These are phyloP conservation scores for Fusarium sp. DNA, from an alignment of 2,329 filamentous ascomycete species.

Conservation along the genomic window DNA sequence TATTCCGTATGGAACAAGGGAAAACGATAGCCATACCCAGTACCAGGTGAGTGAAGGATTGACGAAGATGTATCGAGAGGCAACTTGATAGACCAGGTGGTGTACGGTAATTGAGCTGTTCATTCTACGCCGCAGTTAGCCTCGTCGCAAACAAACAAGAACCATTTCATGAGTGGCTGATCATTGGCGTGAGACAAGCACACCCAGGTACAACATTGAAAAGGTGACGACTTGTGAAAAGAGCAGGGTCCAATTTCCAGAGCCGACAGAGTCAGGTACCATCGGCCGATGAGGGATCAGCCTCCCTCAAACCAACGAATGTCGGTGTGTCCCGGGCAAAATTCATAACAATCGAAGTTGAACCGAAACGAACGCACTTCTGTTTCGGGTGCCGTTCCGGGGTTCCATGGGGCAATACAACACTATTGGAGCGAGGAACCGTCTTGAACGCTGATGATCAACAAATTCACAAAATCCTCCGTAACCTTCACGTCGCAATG, in stretches of 20 bases:
- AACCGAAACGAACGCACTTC: conserved; percentile 24
- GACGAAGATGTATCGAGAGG: conserved; percentile 6
- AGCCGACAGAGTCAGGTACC: conserved; percentile 34
- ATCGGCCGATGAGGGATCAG: conserved; percentile 38
- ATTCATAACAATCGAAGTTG: conserved; percentile 4
- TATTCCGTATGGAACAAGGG: conserved; percentile 1
- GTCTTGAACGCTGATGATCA: conserved; percentile 19
- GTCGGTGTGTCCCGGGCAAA: conserved; percentile 36
- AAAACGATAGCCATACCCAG: conserved; percentile 12
- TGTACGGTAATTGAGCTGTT: conserved; percentile 3
- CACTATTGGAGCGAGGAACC: conserved; percentile 27
- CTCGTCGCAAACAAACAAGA: conserved; percentile 11
- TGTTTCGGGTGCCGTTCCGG: conserved; percentile 19
- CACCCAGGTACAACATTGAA: conserved; percentile 20
- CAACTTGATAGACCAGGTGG: conserved; percentile 10
- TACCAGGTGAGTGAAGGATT: conserved; percentile 5
- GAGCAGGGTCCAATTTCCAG: conserved; percentile 37
- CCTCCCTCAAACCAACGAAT: conserved; percentile 34
- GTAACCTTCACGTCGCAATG: conserved; percentile 20
- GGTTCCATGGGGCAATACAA: conserved; percentile 33
- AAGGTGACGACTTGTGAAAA: conserved; percentile 29
- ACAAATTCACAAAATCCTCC: conserved; percentile 23
- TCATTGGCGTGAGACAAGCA: conserved; percentile 13
- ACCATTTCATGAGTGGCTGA: conserved; percentile 19
- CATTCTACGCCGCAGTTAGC: conserved; percentile 7